Evolutionary conservation across 192 early-diverging fungal species (phyloP), one percentile per base, ranked within the genome.

Genomic region (Thamnidium elegans): DNA sequence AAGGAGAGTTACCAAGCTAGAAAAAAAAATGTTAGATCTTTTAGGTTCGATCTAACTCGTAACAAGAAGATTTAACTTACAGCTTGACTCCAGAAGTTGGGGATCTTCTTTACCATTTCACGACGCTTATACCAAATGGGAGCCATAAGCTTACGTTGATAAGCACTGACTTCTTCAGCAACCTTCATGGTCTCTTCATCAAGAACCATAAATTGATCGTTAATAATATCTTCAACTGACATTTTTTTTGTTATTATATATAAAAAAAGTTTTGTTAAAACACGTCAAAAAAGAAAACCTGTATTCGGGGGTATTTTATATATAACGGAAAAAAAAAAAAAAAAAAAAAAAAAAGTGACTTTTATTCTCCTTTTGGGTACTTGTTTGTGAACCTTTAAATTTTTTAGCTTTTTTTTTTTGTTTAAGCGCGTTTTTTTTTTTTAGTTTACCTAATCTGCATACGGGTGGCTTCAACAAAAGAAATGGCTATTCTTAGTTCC

Each of bases 401-500:
- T 39, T 39, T 39, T 39, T 39, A 39, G 36, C 36, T 3, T 39
- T 39, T 39, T 39, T 39, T 36, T 36, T 36, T 36, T n/a, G n/a
- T n/a, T 26, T 26, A 26, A 26, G 26, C 26, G 26, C 26, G 26
- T 26, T 26, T 26, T 2, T 39, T 39, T 39, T 39, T 39, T 1
- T 1, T 39, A 36, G 7, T 10, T 39, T 39, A 64, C 30, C 50
- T 64, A 52, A 44, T 66, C 6, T 86, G 84, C 31, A 78, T 81
- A 14, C 76, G 75, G 34, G 84, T 86, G 45, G 81, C 81, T 65
- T 87, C 85, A 55, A 84, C 79, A 71, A 81, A 84, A 9, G 83
- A 81, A 50, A 94, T 85, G 13, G 89, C 89, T 67, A 90, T 90
- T 31, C 87, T 82, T 69, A 98, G 79, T 73, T 98, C 95, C 30